Base-by-base conservation (phyloP, 2,329 filamentous ascomycete genomes). In the Ophiostoma tasmaniense region DNA sequence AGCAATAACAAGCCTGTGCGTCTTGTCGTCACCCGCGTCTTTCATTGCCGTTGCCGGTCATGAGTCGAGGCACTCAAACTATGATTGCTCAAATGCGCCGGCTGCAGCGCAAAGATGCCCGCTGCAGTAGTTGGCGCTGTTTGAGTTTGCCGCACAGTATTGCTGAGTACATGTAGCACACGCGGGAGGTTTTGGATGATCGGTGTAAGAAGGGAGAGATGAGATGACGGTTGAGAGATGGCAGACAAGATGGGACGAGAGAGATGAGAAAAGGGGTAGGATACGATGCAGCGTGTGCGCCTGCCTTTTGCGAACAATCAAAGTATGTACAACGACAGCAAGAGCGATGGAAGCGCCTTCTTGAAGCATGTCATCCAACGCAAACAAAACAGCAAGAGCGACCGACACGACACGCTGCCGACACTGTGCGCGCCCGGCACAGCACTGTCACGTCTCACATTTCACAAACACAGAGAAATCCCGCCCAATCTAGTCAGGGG, bases 121-220 rank as follows among this genome's bases (percentile, higher is more conserved):
- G 42, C 59, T 67, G 59, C 39, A 42, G 55, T 33, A 45, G 59
- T 67, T 70, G 65, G 68, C 68, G 68, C 42, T 67, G 66, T 65
- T 66, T 70, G 42, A 28, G 33, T n/a, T 65, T 66, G 28, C 20
- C 50, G 61, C 61, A 67, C 68, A 65, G 66, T 69, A 67, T n/a
- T n/a, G n/a, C 64, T 42, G 20, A 37, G 35, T 39, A 14, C 37
- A 65, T 55, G 50, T 28, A 25, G 65, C 45, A 39, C 20, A 25
- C 37, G 28, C 52, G 50, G 30, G 3, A 30, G 22, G 22, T 11
- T 17, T 3, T 7, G 10, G 50, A 22, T 8, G 50, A n/a, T 55
- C 14, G 50, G 22, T 22, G 17, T 17, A n/a, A 22, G 45, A 22
- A n/a, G 55, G 25, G n/a, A 25, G 13, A 17, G 55, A 30, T 28